These are phyloP conservation scores for Chlamydomonas eustigma DNA, from an alignment of 139 green algal species.

Conservation along the genomic window DNA sequence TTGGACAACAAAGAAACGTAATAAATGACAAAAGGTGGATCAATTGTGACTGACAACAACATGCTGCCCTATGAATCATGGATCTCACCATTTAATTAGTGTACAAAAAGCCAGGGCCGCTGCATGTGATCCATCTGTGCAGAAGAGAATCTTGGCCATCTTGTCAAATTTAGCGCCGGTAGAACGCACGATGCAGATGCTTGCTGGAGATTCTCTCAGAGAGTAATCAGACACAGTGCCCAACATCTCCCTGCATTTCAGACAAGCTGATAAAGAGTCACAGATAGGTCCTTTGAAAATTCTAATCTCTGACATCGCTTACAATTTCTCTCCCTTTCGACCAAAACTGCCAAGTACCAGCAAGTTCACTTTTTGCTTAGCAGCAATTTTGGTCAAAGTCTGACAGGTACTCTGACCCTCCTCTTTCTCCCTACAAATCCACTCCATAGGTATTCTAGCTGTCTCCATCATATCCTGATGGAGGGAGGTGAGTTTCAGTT, in stretches of 20 bases:
- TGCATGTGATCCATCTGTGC: constrained; percentile 43
- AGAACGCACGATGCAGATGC: constrained; percentile 40
- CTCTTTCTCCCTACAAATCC: constrained; percentile 48
- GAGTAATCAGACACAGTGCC: constrained; percentile 48
- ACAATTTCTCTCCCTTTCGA: constrained; percentile 52
- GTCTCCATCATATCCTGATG: background rate
- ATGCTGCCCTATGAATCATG: too few relatives aligned
- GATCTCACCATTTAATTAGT: constrained; percentile 37
- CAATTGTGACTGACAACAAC: too few relatives aligned
- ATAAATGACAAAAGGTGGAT: too few relatives aligned
- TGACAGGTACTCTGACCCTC: constrained; percentile 36
- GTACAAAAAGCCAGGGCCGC: constrained; percentile 42
- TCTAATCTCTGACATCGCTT: constrained; percentile 18
- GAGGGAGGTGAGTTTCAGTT: too few relatives aligned
- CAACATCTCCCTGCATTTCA: constrained; percentile 54
- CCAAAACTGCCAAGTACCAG: constrained; percentile 50
- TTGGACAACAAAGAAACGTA: too few relatives aligned
- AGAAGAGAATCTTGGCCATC: constrained; percentile 37
- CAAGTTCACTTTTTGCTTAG: constrained; percentile 27
- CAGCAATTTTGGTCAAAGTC: constrained; percentile 33
- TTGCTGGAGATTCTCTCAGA: constrained; percentile 32
- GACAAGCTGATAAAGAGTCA: too few relatives aligned
- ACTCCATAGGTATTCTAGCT: constrained; percentile 22
- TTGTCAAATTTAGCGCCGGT: constrained; percentile 19
- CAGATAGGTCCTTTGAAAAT: too few relatives aligned